Conservation (phyloP, 805 yeast species). For the Candida stauntonica region DNA sequence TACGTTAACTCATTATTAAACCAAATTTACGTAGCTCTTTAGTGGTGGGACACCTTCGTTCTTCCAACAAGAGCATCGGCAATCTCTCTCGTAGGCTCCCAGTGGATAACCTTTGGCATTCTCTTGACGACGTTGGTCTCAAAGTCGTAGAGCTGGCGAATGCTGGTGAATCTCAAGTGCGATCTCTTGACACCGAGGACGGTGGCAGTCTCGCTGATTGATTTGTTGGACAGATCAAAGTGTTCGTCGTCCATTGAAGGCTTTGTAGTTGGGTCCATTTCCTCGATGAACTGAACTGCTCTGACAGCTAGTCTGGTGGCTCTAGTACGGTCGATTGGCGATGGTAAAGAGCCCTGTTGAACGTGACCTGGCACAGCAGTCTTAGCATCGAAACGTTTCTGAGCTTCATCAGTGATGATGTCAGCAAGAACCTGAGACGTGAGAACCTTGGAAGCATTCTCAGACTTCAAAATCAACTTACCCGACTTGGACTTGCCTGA, state of each 20-base stretch:
- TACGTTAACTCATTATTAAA: not conserved
- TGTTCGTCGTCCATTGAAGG: slow-evolving; percentile 45
- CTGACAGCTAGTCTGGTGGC: slow-evolving; percentile 88
- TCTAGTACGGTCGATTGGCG: slow-evolving; percentile 88
- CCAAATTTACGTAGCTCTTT: not conserved
- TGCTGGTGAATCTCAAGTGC: slow-evolving; percentile 67
- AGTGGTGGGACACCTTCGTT: slow-evolving; percentile 18
- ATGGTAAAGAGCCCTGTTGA: slow-evolving; percentile 95
- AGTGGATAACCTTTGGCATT: slow-evolving; percentile 84
- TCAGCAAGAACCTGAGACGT: slow-evolving; percentile 79
- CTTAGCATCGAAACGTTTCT: slow-evolving; percentile 78
- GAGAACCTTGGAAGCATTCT: slow-evolving; percentile 79
- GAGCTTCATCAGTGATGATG: slow-evolving; percentile 74
- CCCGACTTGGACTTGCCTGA: slow-evolving; percentile 45
- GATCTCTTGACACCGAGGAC: slow-evolving; percentile 82
- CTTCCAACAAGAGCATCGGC: slow-evolving; percentile 86
- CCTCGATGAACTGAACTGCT: slow-evolving; percentile 85
- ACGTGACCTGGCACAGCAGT: slow-evolving; percentile 98
- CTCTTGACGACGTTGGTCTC: slow-evolving; percentile 80
- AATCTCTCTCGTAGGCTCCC: slow-evolving; percentile 71
- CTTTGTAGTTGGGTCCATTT: slow-evolving; percentile 40
- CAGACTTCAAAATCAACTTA: slow-evolving; percentile 78
- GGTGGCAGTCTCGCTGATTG: slow-evolving; percentile 53
- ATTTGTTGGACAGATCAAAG: slow-evolving; percentile 34
- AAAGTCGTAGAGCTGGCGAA: slow-evolving; percentile 74